Evolutionary conservation across 2,329 filamentous ascomycete species (phyloP).

Genomic region (Coniochaeta sp.): DNA sequence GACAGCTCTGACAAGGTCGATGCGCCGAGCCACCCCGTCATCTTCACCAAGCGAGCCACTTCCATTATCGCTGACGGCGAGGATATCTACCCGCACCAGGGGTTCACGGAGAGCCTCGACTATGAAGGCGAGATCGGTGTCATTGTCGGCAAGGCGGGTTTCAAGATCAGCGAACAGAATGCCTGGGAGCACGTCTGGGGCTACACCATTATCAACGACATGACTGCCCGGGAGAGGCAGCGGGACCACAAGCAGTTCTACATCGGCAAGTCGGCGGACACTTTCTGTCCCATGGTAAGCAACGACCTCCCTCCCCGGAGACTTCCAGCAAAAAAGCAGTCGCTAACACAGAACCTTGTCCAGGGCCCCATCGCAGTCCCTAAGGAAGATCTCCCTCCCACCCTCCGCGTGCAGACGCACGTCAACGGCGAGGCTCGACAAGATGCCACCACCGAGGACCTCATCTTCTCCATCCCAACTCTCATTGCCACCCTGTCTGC

Average conservation of each 20-base stretch:
- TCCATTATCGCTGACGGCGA: conserved; percentile 43
- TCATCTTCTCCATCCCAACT: conserved; percentile 37
- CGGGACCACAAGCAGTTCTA: conserved; percentile 54
- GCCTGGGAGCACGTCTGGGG: conserved; percentile 48
- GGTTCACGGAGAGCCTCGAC: conserved; percentile 42
- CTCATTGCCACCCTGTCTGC: conserved; percentile 33
- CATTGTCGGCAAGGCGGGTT: conserved; percentile 44
- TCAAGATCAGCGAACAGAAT: conserved; percentile 31
- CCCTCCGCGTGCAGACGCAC: conserved; percentile 31
- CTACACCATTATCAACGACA: conserved; percentile 48
- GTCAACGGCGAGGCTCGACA: conserved; percentile 42
- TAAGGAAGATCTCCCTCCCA: conserved; percentile 31
- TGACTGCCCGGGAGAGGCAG: conserved; percentile 44
- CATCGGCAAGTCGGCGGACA: conserved; percentile 49
- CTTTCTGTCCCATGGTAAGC: conserved; percentile 45
- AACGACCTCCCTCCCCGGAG: neutral
- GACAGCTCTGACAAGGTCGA: conserved; percentile 48
- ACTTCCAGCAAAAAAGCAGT: neutral
- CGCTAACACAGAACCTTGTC: neutral
- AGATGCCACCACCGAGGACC: conserved; percentile 31
- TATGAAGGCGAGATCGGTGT: conserved; percentile 52
- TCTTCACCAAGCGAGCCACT: conserved; percentile 47
- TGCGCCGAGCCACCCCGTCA: conserved; percentile 44
- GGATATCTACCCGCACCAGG: conserved; percentile 34
- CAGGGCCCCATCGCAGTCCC: conserved; percentile 45